phyloP scores from a whole-genome alignment of 345 rosid genomes.

The Firmiana major region DNA sequence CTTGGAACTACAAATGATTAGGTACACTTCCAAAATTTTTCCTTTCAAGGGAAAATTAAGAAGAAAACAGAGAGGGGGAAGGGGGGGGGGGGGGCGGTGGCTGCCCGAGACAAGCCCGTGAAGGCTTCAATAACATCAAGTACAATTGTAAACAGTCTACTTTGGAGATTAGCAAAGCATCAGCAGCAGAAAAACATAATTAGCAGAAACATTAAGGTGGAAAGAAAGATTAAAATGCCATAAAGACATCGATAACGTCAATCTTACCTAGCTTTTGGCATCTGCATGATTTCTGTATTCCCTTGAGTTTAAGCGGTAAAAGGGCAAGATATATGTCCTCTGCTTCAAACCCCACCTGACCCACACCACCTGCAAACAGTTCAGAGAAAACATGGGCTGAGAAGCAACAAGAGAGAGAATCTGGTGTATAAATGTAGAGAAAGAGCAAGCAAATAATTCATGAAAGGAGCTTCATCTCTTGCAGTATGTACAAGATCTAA shows the following conservation, averaged over 20 bases:
- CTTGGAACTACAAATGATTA: not conserved
- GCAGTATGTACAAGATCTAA: conserved; percentile 39
- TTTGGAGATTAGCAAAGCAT: not conserved
- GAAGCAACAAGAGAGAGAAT: conserved; percentile 33
- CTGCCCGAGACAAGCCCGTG: not conserved
- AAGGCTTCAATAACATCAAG: not conserved
- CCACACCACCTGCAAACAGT: conserved; percentile 46
- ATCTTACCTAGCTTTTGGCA: conserved; percentile 73
- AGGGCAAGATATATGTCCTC: conserved; percentile 16
- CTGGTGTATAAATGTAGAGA: conserved; percentile 26
- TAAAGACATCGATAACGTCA: not conserved
- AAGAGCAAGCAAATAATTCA: conserved; percentile 12
- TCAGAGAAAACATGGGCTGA: conserved; percentile 29
- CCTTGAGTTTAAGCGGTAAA: conserved; percentile 20
- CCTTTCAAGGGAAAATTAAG: not conserved
- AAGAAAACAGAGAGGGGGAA: not conserved
- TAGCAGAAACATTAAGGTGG: too few species aligned
- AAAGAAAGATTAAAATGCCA: not conserved
- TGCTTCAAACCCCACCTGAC: conserved; percentile 41
- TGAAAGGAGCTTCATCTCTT: conserved; percentile 27
- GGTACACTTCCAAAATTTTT: not conserved
- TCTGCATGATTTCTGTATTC: conserved; percentile 59
- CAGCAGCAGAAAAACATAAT: not conserved
- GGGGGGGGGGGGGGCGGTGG: not conserved
- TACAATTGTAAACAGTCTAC: not conserved